A percentile compares a stretch with the other conserved stretches of the same genome.
These are phyloP conservation scores for Sugiyamaella americana DNA, from an alignment of 805 yeast species.

Conservation along the genomic window DNA sequence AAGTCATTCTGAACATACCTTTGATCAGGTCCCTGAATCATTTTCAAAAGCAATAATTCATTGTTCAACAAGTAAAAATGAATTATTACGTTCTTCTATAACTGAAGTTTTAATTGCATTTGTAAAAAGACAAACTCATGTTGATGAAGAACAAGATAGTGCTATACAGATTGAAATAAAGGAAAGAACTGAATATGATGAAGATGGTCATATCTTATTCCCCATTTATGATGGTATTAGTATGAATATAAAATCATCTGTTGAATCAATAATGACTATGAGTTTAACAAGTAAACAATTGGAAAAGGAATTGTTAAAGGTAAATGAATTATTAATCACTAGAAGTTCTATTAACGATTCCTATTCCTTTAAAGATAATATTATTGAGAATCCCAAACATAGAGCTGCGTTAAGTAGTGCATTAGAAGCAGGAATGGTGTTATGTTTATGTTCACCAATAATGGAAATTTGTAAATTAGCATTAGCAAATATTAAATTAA, in stretches of 20 bases:
- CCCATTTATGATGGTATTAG: conserved; percentile 16
- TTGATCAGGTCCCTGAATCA: conserved; percentile 5
- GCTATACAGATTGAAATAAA: neutral
- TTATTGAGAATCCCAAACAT: conserved; percentile 4
- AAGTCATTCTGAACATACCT: neutral
- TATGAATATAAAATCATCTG: conserved; percentile 36
- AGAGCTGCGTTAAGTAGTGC: conserved; percentile 21
- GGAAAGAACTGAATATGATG: neutral
- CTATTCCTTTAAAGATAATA: conserved; percentile 1
- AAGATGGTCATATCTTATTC: conserved; percentile 13
- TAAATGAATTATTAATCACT: conserved; percentile 6
- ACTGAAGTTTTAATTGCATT: conserved; percentile 13
- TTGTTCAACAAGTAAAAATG: conserved; percentile 14
- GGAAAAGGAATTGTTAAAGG: conserved; percentile 9
- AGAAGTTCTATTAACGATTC: conserved; percentile 3
- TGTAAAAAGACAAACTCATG: conserved; percentile 2
- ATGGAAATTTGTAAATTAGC: conserved; percentile 45
- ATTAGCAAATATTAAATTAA: conserved; percentile 35
- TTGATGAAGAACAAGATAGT: neutral
- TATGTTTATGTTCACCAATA: conserved; percentile 48
- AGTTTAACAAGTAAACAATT: conserved; percentile 25
- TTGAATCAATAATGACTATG: conserved; percentile 36
- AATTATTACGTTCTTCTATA: conserved; percentile 11
- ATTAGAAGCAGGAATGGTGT: conserved; percentile 46
- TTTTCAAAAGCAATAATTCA: conserved; percentile 13